These are phyloP conservation scores for Saksenaea vasiformis DNA, from an alignment of 371 early-diverging fungal genomes.

Conservation along the genomic window DNA sequence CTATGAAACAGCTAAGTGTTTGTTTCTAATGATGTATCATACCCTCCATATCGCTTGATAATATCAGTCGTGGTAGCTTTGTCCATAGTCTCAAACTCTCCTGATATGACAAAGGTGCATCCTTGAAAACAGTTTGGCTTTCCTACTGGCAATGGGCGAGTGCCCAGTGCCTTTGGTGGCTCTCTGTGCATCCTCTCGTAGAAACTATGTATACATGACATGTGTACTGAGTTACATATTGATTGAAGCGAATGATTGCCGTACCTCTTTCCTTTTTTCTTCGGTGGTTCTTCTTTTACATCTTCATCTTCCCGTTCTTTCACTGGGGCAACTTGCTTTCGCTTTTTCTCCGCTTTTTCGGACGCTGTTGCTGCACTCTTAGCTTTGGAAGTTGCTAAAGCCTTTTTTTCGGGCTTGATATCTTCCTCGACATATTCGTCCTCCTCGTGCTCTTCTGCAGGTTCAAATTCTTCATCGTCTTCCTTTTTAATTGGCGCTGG, in stretches of 20 bases:
- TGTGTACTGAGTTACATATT: background rate
- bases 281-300: constrained; percentile 4
- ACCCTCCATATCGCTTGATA: constrained; percentile 91
- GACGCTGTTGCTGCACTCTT: background rate
- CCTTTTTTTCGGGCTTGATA: background rate
- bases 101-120: constrained; percentile 92
- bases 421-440: background rate
- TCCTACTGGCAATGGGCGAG: constrained; percentile 80
- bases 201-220: background rate
- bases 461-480: background rate
- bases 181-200: constrained; percentile 44
- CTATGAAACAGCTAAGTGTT: constrained; percentile 39
- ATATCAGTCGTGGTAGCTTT: constrained; percentile 78
- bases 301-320: background rate
- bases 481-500: too few relatives aligned
- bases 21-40: constrained; percentile 9
- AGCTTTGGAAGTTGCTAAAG: background rate
- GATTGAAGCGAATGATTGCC: background rate
- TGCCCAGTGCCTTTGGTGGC: constrained; percentile 70
- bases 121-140: constrained; percentile 77
- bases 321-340: background rate
- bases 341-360: background rate
- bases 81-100: constrained; percentile 78
- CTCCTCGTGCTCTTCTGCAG: background rate
- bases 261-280: constrained; percentile 6